Conservation (phyloP, 495 filamentous ascomycete species). For the Podospora sp. region DNA sequence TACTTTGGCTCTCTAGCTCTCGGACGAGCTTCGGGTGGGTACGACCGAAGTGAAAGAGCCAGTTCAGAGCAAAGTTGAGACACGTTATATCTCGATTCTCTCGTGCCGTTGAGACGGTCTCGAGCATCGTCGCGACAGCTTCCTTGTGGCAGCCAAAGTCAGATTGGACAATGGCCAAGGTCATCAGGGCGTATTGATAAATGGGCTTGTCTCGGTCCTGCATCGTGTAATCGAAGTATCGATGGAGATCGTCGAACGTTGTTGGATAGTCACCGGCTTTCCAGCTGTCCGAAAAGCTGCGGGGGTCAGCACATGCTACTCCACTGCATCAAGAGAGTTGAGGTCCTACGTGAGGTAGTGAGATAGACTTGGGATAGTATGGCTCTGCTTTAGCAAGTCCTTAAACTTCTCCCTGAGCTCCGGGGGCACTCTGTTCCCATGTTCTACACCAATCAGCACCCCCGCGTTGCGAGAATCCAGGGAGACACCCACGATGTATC, state of each 20-base stretch:
- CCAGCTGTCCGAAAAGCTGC: conserved; percentile 88
- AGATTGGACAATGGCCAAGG: conserved; percentile 87
- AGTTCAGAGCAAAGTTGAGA: conserved; percentile 92
- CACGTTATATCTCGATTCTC: conserved; percentile 92
- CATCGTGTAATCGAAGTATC: conserved; percentile 98
- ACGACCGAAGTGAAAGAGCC: conserved; percentile 94
- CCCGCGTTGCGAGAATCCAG: background rate
- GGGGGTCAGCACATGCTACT: conserved; percentile 26
- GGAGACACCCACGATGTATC: conserved; percentile 69
- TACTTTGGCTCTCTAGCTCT: conserved; percentile 67
- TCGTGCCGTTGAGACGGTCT: conserved; percentile 85
- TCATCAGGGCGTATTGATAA: conserved; percentile 96
- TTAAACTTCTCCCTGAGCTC: conserved; percentile 66
- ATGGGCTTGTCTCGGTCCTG: conserved; percentile 78
- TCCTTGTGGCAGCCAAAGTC: conserved; percentile 93
- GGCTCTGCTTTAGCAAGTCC: conserved; percentile 64
- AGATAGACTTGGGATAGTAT: conserved; percentile 68
- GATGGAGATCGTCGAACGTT: conserved; percentile 87
- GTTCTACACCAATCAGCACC: conserved; percentile 25
- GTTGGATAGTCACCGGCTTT: conserved; percentile 85
- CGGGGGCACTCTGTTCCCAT: conserved; percentile 69
- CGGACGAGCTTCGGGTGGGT: conserved; percentile 77
- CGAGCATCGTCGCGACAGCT: conserved; percentile 89
- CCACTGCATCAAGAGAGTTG: conserved; percentile 13
- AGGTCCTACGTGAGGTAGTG: conserved; percentile 71